A percentile compares a stretch with the other conserved stretches of the same genome.
These are phyloP conservation scores for Lipomyces spencermartinsiae DNA, from an alignment of 805 yeast species.

Conservation along the genomic window DNA sequence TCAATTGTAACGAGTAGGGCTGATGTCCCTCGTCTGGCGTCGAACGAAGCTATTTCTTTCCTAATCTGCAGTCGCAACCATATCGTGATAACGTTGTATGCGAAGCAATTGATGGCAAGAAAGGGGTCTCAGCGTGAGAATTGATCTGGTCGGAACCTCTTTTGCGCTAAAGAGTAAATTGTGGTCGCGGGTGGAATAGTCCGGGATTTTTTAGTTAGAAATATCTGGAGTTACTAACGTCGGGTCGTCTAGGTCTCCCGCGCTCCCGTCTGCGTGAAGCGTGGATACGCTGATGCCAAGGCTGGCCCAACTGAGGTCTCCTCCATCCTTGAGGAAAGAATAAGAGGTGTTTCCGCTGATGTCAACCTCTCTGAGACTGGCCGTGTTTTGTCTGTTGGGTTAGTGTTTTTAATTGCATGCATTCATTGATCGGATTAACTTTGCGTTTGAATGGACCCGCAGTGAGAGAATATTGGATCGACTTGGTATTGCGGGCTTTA, in stretches of 20 bases:
- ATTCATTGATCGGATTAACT: neutral
- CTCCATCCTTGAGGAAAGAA: conserved; percentile 97
- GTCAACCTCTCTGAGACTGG: conserved; percentile 99
- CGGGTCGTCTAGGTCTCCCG: conserved; percentile 20
- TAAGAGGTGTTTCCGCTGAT: conserved; percentile 98
- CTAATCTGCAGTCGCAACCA: neutral
- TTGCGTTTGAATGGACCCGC: neutral
- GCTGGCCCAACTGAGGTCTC: conserved; percentile 99
- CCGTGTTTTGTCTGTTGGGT: conserved; percentile 97
- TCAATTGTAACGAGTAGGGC: neutral
- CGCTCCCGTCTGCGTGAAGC: conserved; percentile 53
- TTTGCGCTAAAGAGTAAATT: neutral
- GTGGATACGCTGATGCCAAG: conserved; percentile 90
- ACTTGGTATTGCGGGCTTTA: neutral
- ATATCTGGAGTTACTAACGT: neutral
- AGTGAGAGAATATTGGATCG: neutral
- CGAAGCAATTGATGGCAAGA: neutral
- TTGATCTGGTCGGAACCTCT: conserved; percentile 4
- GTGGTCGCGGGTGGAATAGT: neutral
- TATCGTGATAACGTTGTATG: neutral
- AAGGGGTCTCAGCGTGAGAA: neutral
- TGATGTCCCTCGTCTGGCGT: neutral
- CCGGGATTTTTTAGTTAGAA: neutral
- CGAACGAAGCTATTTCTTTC: too few species aligned
- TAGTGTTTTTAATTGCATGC: conserved; percentile 49